Base-by-base conservation (phyloP, 805 yeast genomes). In the Priceomyces fermenticarens region DNA sequence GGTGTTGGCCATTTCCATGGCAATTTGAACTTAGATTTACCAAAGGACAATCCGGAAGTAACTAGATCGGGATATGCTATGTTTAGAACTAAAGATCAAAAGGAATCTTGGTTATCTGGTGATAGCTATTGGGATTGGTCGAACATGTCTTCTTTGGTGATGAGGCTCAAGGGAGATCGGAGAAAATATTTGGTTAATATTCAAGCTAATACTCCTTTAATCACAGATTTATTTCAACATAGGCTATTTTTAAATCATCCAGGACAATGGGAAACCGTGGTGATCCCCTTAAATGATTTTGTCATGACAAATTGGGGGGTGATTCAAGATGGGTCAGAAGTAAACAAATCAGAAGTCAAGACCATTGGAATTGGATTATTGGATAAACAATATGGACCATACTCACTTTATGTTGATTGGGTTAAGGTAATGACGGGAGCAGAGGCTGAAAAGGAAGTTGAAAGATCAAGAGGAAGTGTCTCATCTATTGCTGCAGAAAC, bases 301-400 rank as follows among this genome's bases (percentile, higher is more conserved):
- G 89, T 88, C 38, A 72, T 87, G 62, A 88, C 95, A 15, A 86
- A 85, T 58, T 80, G 85, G 72, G 96, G 96, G n/a, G 72, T 67
- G 3, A 70, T 70, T 38, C 74, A 70, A 54, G 73, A 69, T 44
- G 73, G 72, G n/a, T 58, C 65, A 41, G 73, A 67, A 47, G 66
- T 87, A 58, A 84, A 86, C 57, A 78, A 76, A 51, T 69, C 77
- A 14, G 77, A 78, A 47, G 78, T 87, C 38, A 80, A 81, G 52
- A 82, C 90, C 3, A 67, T 87, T 13, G 96, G 96, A 2, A 63
- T 87, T 27, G 93, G 95, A 7, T 73, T 87, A 32, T 72, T 85
- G 36, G 96, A 88, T 58, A 77, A 82, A 41, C 83, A 80, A 57
- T 82, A 79, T 50, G 96, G 96, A 0, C 88, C 90, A 2, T 87